These are phyloP conservation scores for Furcasterigmium furcatum DNA, from an alignment of 2,329 filamentous ascomycete genomes.

Conservation along the genomic window DNA sequence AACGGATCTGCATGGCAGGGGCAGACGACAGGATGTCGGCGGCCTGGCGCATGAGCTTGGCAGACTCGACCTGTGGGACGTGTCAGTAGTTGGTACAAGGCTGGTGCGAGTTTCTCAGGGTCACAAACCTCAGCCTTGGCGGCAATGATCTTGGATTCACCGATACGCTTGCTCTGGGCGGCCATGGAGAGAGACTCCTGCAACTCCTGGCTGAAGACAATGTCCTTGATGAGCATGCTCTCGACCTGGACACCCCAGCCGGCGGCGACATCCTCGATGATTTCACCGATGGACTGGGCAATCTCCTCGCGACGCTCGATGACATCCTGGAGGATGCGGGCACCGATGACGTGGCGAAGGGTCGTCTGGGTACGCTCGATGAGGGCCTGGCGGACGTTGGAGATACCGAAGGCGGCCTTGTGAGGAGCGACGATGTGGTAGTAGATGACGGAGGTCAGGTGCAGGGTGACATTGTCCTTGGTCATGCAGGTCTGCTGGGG, in stretches of 20 bases:
- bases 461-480: slow-evolving; percentile 95
- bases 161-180: slow-evolving; percentile 96
- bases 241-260: slow-evolving; percentile 97
- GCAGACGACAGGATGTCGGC: slow-evolving; percentile 90
- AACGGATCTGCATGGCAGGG: slow-evolving; percentile 96
- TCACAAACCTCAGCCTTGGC: slow-evolving; percentile 73
- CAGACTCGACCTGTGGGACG: slow-evolving; percentile 69
- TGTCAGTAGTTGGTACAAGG: background rate
- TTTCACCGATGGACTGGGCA: slow-evolving; percentile 90
- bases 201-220: slow-evolving; percentile 92
- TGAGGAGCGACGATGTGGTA: slow-evolving; percentile 95
- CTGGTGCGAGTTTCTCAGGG: background rate
- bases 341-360: slow-evolving; percentile 92
- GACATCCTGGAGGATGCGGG: slow-evolving; percentile 92
- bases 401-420: slow-evolving; percentile 95
- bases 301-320: slow-evolving; percentile 98
- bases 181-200: slow-evolving; percentile 98
- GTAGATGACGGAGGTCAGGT: slow-evolving; percentile 96
- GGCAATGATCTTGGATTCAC: slow-evolving; percentile 97
- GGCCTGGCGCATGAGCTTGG: slow-evolving; percentile 89
- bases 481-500: slow-evolving; percentile 98
- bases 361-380: slow-evolving; percentile 98
- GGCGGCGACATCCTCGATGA: slow-evolving; percentile 91
- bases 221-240: slow-evolving; percentile 99
- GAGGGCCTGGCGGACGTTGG: slow-evolving; percentile 92